A percentile compares a stretch with the other conserved stretches of the same genome.
Conservation (phyloP, 2,329 filamentous ascomycete genomes). For the Neoascochyta sp. region DNA sequence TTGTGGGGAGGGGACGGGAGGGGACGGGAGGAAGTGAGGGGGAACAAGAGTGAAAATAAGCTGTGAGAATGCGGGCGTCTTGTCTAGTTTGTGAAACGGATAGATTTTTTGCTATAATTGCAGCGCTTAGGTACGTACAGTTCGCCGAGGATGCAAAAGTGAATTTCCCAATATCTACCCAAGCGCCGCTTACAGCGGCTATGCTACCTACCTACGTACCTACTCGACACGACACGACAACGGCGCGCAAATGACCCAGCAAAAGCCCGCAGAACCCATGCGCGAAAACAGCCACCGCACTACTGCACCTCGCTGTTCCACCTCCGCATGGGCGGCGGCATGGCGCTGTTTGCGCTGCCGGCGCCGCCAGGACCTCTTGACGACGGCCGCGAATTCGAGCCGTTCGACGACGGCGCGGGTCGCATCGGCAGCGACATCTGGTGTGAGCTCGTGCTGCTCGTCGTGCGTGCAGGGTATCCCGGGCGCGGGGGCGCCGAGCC, state of each 20-base stretch:
- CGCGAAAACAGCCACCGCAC: not conserved
- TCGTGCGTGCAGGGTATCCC: constrained; percentile 42
- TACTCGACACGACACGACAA: constrained; percentile 3
- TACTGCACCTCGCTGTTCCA: constrained; percentile 35
- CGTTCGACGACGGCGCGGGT: constrained; percentile 39
- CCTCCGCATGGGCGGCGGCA: constrained; percentile 29
- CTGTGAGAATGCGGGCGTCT: no score
- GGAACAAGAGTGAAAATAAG: no score
- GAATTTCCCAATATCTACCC: constrained; percentile 2
- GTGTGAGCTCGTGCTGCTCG: constrained; percentile 39
- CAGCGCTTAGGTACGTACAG: no score
- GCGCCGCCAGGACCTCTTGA: constrained; percentile 22
- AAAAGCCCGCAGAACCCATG: constrained; percentile 3
- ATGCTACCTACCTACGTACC: no score
- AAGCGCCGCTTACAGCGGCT: no score
- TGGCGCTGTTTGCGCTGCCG: constrained; percentile 21
- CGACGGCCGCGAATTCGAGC: constrained; percentile 22
- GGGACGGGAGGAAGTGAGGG: no score
- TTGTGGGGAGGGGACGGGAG: no score
- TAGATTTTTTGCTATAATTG: no score
- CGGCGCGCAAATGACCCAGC: constrained; percentile 2
- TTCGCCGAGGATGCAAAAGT: constrained; percentile 1
- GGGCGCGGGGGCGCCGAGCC: constrained; percentile 36
- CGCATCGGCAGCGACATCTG: constrained; percentile 47
- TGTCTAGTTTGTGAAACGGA: not conserved